Percentiles rank a stretch among this genome's conserved stretches.
These are phyloP conservation scores for Backusella psychrophila DNA, from an alignment of 192 early-diverging fungal species.

Conservation along the genomic window DNA sequence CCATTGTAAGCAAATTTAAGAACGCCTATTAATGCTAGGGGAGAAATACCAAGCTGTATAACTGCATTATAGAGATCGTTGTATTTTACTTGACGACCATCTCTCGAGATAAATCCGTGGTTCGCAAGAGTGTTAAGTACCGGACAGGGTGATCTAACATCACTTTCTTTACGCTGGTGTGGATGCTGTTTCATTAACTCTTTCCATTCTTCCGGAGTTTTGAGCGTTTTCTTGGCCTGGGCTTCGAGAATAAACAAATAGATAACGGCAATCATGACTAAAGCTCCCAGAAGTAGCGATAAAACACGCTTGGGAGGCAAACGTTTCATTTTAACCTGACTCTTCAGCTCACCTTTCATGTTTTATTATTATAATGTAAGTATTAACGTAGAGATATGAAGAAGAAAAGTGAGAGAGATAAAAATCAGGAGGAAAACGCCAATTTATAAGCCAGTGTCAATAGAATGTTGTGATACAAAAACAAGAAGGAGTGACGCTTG, in stretches of 20 bases:
- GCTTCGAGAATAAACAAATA: background rate
- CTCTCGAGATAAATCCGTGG: conserved; percentile 16
- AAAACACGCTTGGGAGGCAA: background rate
- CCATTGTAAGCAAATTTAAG: background rate
- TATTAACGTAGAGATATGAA: background rate
- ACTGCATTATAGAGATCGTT: background rate
- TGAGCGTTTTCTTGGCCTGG: background rate
- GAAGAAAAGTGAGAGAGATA: background rate
- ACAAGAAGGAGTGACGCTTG: background rate
- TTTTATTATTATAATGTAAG: background rate
- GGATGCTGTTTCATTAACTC: conserved; percentile 5
- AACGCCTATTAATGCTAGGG: background rate
- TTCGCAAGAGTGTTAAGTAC: conserved; percentile 22
- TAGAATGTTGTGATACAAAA: background rate
- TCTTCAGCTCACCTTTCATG: background rate
- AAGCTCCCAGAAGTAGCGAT: background rate
- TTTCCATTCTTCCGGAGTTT: conserved; percentile 2
- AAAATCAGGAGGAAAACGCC: background rate
- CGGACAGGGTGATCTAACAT: conserved; percentile 17
- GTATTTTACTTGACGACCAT: background rate
- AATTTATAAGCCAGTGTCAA: background rate
- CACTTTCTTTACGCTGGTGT: background rate
- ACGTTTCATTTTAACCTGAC: background rate
- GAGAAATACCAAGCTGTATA: background rate
- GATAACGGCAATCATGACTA: background rate